Percentiles rank a stretch among this genome's conserved stretches.
Conservation (phyloP, 108 stramenopile genomes). For the Cyclotella sp. region DNA sequence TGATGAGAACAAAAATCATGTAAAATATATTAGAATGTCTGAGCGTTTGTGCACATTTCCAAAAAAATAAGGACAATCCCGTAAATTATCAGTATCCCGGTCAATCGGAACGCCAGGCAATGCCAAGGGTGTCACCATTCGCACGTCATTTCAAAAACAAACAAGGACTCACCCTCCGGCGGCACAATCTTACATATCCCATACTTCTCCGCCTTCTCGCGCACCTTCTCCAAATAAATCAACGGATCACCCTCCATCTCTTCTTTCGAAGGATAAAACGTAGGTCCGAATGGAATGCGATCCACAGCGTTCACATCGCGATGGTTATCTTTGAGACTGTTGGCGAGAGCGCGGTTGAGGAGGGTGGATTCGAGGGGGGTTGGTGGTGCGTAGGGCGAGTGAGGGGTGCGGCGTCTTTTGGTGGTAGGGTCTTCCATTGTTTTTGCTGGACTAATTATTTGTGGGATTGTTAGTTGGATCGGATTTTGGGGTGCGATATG, state of each 20-base stretch:
- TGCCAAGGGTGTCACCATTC: no score
- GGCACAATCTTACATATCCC: slow-evolving; percentile 98
- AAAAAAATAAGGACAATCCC: no score
- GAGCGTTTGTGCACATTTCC: no score
- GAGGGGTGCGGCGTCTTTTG: slow-evolving; percentile 5
- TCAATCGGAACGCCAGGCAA: no score
- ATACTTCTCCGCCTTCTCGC: slow-evolving; percentile 83
- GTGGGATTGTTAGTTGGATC: neutral
- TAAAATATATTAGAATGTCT: no score
- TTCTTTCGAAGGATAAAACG: slow-evolving; percentile 84
- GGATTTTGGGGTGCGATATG: neutral
- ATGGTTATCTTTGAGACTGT: slow-evolving; percentile 10
- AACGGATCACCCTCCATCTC: slow-evolving; percentile 88
- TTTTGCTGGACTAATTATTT: neutral
- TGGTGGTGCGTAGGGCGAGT: neutral
- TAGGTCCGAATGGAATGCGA: slow-evolving; percentile 72
- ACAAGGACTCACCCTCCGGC: slow-evolving; percentile 83
- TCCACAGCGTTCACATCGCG: slow-evolving; percentile 16
- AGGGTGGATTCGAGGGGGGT: slow-evolving; percentile 1
- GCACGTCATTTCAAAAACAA: no score
- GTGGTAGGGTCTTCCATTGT: neutral
- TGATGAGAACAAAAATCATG: slow-evolving; percentile 12
- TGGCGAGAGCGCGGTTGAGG: neutral
- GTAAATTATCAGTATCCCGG: no score
- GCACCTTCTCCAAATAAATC: slow-evolving; percentile 89